These are phyloP conservation scores for Saccharomyces mikatae DNA, from an alignment of 805 yeast species.

Conservation along the genomic window DNA sequence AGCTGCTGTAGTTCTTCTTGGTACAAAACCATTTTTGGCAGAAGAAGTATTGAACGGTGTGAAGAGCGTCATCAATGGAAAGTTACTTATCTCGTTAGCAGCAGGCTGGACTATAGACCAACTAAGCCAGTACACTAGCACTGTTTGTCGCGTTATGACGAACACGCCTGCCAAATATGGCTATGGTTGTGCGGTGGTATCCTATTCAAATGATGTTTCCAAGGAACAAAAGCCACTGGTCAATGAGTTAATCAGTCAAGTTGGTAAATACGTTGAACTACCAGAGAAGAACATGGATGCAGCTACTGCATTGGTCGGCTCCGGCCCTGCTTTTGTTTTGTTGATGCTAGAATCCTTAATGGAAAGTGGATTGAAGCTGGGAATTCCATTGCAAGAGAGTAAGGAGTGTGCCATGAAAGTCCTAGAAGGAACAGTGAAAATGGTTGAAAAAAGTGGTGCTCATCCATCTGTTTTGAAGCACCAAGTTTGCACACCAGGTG, in stretches of 20 bases:
- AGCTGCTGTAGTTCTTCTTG: conserved; percentile 69
- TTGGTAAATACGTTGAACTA: conserved; percentile 53
- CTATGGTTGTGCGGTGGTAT: conserved; percentile 88
- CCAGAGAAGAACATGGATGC: conserved; percentile 95
- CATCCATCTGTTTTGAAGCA: conserved; percentile 87
- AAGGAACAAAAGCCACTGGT: conserved; percentile 32
- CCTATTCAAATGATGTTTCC: conserved; percentile 51
- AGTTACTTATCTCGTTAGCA: conserved; percentile 68
- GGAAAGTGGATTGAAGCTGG: conserved; percentile 93
- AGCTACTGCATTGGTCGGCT: conserved; percentile 89
- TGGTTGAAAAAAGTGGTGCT: conserved; percentile 72
- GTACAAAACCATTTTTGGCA: conserved; percentile 82
- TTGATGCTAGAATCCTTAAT: conserved; percentile 84
- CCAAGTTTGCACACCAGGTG: conserved; percentile 94
- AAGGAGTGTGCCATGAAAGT: conserved; percentile 86
- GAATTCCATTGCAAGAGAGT: conserved; percentile 79
- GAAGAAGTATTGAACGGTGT: conserved; percentile 50
- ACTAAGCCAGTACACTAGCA: conserved; percentile 41
- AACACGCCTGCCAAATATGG: conserved; percentile 94
- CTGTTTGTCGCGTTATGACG: conserved; percentile 90
- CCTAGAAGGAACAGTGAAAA: conserved; percentile 85
- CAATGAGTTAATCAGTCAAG: conserved; percentile 44
- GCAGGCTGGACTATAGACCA: conserved; percentile 89
- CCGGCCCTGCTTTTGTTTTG: conserved; percentile 92
- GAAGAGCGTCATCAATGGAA: conserved; percentile 38